Base-by-base conservation (phyloP, 805 yeast genomes). In the Kregervanrija pseudodelftensis region DNA sequence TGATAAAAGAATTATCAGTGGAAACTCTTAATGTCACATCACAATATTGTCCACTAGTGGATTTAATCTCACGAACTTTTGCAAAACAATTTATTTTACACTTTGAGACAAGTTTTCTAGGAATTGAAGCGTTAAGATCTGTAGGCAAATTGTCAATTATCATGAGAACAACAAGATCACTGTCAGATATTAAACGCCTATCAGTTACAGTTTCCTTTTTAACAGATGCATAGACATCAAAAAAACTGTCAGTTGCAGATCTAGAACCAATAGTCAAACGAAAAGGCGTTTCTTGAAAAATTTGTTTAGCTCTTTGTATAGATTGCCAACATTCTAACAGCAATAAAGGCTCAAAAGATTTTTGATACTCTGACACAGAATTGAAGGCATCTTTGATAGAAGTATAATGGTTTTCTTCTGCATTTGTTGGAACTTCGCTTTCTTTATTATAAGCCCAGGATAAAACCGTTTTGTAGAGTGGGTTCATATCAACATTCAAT, bases 321-420 rank as follows among this genome's bases (percentile, higher is more conserved):
- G 87, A 84, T 57, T 90, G 95, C 97, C 98, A 95, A 50, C 95
- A 85, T 65, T 93, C 99, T 36, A 91, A 65, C 59, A 90, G 65
- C 37, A 93, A 66, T 37, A 93, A 69, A 0, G 99, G 99, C 52
- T 82, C 85, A 61, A 87, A 83, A 1, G 76, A 71, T 33, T 69
- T 67, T 40, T 75, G 76, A 57, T 95, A 93, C 3, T 84, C 88
- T n/a, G 66, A 68, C 4, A 80, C 79, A 41, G 75, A 66, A 0
- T 55, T 46, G 57, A 86, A 93, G 1, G 64, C 55, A 51, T 79
- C 79, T 30, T 76, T 74, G 5, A 86, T 82, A 0, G 67, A 60
- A 1, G 57, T 55, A 54, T 75, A 77, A 2, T 62, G 62, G 0
- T 58, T 47, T 11, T 54, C 46, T 11, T 57, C 52, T 4, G 69